Conservation (phyloP, 108 stramenopile genomes). For the Conticribra guillardii region DNA sequence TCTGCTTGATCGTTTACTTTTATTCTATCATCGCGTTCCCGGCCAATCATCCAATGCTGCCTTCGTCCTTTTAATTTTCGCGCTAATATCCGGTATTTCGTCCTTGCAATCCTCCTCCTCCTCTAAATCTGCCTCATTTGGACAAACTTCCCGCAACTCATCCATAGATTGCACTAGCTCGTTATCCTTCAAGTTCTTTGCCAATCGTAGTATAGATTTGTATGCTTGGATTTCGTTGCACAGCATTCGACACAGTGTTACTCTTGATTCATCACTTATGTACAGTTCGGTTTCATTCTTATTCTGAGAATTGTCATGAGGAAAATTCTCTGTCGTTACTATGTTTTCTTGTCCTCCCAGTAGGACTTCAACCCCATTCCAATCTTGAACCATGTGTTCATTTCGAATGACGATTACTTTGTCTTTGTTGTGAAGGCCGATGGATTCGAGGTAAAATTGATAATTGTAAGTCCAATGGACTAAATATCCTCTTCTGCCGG, state of each 20-base stretch:
- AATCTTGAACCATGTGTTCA: slow-evolving; percentile 10
- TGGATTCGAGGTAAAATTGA: slow-evolving; percentile 8
- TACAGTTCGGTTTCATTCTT: background rate
- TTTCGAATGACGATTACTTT: slow-evolving; percentile 7
- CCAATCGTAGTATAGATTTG: slow-evolving; percentile 17
- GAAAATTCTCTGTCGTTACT: background rate
- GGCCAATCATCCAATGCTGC: too few species aligned
- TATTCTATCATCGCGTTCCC: too few species aligned
- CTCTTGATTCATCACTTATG: slow-evolving; percentile 4
- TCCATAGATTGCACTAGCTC: slow-evolving; percentile 11
- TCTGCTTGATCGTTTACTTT: too few species aligned
- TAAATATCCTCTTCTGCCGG: background rate
- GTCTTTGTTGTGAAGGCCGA: background rate
- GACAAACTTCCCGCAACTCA: slow-evolving; percentile 12
- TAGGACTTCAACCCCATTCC: slow-evolving; percentile 6
- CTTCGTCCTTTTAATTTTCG: too few species aligned
- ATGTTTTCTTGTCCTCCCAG: slow-evolving; percentile 1
- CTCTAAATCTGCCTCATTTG: slow-evolving; percentile 13
- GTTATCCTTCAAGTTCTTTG: slow-evolving; percentile 16
- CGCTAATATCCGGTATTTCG: too few species aligned
- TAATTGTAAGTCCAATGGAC: slow-evolving; percentile 16
- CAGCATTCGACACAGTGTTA: background rate
- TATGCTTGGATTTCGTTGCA: slow-evolving; percentile 14
- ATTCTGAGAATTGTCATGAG: slow-evolving; percentile 1
- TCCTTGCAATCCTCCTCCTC: too few species aligned